These are phyloP conservation scores for Fusarium tjaetaba DNA, from an alignment of 2,329 filamentous ascomycete species.

Conservation along the genomic window DNA sequence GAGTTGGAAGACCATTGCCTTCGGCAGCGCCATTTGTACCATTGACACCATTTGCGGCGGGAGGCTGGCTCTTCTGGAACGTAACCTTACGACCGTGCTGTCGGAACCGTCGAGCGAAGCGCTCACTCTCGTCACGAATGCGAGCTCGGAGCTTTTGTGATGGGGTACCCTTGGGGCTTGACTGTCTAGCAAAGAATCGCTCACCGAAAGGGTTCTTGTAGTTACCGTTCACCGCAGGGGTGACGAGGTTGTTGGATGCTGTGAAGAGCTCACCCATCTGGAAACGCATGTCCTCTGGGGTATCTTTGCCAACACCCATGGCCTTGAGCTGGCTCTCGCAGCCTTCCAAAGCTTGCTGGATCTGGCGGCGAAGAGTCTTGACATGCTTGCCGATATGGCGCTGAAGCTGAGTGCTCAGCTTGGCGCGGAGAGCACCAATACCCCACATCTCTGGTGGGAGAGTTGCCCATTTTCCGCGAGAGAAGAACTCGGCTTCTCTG, in stretches of 20 bases:
- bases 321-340: slow-evolving; percentile 61
- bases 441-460: slow-evolving; percentile 61
- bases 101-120: slow-evolving; percentile 59
- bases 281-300: slow-evolving; percentile 63
- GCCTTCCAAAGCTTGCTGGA: slow-evolving; percentile 59
- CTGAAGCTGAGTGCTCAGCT: slow-evolving; percentile 61
- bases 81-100: slow-evolving; percentile 61
- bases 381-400: slow-evolving; percentile 63
- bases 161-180: slow-evolving; percentile 60
- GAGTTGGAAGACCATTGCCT: slow-evolving; percentile 42
- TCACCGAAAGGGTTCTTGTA: slow-evolving; percentile 65
- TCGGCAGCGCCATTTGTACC: slow-evolving; percentile 10
- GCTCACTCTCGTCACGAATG: slow-evolving; percentile 62
- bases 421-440: slow-evolving; percentile 56
- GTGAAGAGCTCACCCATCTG: slow-evolving; percentile 65
- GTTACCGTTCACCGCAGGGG: slow-evolving; percentile 63
- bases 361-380: slow-evolving; percentile 60
- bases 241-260: slow-evolving; percentile 63
- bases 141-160: slow-evolving; percentile 62
- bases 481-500: slow-evolving; percentile 60
- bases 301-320: slow-evolving; percentile 62
- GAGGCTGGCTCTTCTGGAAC: slow-evolving; percentile 48
- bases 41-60: slow-evolving; percentile 27
- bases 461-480: slow-evolving; percentile 58
- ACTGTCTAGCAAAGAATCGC: slow-evolving; percentile 61